Percentiles rank a stretch among this genome's conserved stretches.
These are phyloP conservation scores for Volvariella volvacea DNA, from an alignment of 1,284 basidiomycete species.

Conservation along the genomic window DNA sequence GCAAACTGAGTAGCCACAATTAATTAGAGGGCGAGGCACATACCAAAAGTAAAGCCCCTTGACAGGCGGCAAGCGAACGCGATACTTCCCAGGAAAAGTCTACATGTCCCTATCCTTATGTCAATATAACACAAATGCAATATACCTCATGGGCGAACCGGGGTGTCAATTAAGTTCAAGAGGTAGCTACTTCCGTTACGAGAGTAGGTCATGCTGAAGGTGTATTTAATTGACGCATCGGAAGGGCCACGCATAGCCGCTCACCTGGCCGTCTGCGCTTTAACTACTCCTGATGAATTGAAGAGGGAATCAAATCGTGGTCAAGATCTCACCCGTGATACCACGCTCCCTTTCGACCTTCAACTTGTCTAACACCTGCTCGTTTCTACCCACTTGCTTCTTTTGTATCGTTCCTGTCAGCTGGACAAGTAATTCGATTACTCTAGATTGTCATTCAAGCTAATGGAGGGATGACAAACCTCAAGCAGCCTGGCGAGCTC, in stretches of 20 bases:
- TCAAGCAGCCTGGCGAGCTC: conserved; percentile 51
- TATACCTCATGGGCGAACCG: conserved; percentile 43
- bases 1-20: conserved; percentile 9
- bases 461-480: conserved; percentile 27
- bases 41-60: conserved; percentile 88
- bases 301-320: conserved; percentile 3
- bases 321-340: conserved; percentile 64
- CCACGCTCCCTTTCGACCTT: conserved; percentile 96
- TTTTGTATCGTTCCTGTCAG: conserved; percentile 83
- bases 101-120: conserved; percentile 69
- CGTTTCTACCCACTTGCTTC: conserved; percentile 60
- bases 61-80: conserved; percentile 87
- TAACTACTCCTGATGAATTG: conserved; percentile 41
- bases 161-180: conserved; percentile 96
- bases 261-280: conserved; percentile 87
- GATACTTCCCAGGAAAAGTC: conserved; percentile 98
- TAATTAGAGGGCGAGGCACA: conserved; percentile 8
- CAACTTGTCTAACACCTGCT: conserved; percentile 92
- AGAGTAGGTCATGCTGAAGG: conserved; percentile 70
- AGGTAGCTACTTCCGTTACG: conserved; percentile 56
- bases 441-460: neutral
- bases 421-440: conserved; percentile 30
- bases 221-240: conserved; percentile 9
- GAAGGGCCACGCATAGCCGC: neutral
- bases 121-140: conserved; percentile 3